Conservation (phyloP, 305 asterid genomes). For the Plantago rigida region DNA sequence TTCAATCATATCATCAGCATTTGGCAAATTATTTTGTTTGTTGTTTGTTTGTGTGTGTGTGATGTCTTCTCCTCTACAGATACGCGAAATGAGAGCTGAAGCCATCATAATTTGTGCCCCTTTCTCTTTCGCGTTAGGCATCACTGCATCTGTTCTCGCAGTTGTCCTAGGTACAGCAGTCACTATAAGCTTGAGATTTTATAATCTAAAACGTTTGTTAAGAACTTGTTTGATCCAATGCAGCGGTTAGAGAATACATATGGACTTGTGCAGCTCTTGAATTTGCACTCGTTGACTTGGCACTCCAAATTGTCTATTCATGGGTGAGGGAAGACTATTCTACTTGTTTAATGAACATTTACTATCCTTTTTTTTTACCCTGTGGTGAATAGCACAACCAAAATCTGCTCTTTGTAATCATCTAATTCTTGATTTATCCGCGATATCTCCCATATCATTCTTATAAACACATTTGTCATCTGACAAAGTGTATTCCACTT, state of each 20-base stretch:
- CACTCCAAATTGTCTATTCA: constrained; percentile 54
- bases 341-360: neutral
- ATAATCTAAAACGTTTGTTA: constrained; percentile 12
- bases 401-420: too few species aligned
- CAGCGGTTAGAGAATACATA: constrained; percentile 65
- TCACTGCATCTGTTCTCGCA: constrained; percentile 57
- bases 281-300: constrained; percentile 56
- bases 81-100: constrained; percentile 49
- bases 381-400: too few species aligned
- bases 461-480: too few species aligned
- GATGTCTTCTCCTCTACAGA: constrained; percentile 33
- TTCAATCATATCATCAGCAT: neutral
- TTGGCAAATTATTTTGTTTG: neutral
- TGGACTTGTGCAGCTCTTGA: constrained; percentile 87
- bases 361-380: neutral
- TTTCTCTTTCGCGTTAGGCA: constrained; percentile 67
- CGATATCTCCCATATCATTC: too few species aligned
- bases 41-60: neutral
- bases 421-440: too few species aligned
- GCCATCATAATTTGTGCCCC: constrained; percentile 72
- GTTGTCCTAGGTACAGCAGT: constrained; percentile 47
- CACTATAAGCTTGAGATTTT: constrained; percentile 1
- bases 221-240: constrained; percentile 25
- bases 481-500: too few species aligned
- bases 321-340: constrained; percentile 37